Evolutionary conservation across 306 rosid species (phyloP).

Genomic region (Abrus precatorius): DNA sequence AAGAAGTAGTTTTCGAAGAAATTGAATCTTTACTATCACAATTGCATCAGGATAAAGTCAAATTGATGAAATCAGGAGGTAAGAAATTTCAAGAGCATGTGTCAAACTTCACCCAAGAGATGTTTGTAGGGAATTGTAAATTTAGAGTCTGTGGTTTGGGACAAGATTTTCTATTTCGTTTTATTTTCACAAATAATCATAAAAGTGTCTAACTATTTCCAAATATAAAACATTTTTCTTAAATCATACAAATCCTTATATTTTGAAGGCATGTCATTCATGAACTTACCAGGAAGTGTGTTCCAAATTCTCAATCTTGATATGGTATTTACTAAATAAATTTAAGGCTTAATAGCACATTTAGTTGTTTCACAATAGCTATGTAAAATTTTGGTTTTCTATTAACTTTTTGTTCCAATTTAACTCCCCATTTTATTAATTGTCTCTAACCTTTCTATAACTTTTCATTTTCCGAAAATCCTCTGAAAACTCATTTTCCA

Average conservation of each 20-base stretch:
- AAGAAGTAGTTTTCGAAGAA: constrained; percentile 75
- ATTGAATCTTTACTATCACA: constrained; percentile 71
- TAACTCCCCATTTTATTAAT: neutral
- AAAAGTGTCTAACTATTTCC: neutral
- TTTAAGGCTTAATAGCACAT: neutral
- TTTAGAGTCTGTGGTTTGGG: neutral
- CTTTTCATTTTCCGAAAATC: neutral
- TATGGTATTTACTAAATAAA: constrained; percentile 26
- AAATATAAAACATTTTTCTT: neutral
- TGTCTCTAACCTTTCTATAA: neutral
- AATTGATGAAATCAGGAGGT: constrained; percentile 64
- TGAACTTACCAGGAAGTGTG: constrained; percentile 8
- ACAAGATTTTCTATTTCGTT: neutral
- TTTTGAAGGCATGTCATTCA: constrained; percentile 34
- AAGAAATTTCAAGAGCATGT: constrained; percentile 42
- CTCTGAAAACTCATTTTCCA: neutral
- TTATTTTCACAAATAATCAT: neutral
- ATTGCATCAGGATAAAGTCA: constrained; percentile 62
- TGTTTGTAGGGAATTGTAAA: constrained; percentile 12
- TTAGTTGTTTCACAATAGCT: neutral
- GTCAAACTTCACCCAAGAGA: neutral
- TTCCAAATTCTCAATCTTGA: constrained; percentile 29
- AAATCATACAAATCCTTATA: neutral
- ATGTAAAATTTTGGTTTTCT: neutral
- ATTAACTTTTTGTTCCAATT: neutral